Base-by-base conservation (phyloP, 2,329 filamentous ascomycete genomes). In the Plenodomus tracheiphilus region DNA sequence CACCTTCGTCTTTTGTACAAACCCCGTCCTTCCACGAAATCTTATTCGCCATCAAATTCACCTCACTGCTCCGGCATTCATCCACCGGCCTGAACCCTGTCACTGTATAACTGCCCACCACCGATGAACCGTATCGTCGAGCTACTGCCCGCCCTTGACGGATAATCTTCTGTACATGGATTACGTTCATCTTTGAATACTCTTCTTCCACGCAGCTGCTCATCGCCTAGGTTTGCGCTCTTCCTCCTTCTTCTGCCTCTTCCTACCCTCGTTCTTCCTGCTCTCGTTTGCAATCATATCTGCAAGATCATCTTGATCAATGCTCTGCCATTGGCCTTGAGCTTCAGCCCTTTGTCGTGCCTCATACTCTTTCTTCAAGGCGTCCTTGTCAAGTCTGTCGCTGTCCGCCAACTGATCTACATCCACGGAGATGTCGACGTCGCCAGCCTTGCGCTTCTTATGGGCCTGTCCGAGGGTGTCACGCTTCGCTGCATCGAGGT, bases 201-300 rank as follows among this genome's bases (percentile, higher is more conserved):
- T 10, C 9, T 15, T 15, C 4, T 15, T 32, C 6, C 28, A 32
- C 28, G 7, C 28, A 32, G 28, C 28, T 15, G 30, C 47, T 62
- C 55, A 70, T 48, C 74, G 65, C 78, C 87, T 86, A 56, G 84
- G 81, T 64, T 81, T 81, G 70, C 85, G 85, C 73, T 96, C 91
- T 22, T 90, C 86, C 62, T 96, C 92, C 58, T 88, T 84, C 81
- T 92, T 95, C 70, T 92, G 82, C 69, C 91, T 83, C 81, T 97
- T 97, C 58, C 91, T 83, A 68, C 86, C 90, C 76, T 97, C 94
- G 65, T 90, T 87, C 28, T 32, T 32, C 58, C 91, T 83, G 67
- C 86, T 91, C 76, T 97, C 94, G 65, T 90, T 87, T 11, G 91
- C 91, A 76, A 99, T 97, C 89, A 99, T 95, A 65, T 96, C 89